phyloP scores from a whole-genome alignment of 257 asterid species.

The Jacaranda copaia region DNA sequence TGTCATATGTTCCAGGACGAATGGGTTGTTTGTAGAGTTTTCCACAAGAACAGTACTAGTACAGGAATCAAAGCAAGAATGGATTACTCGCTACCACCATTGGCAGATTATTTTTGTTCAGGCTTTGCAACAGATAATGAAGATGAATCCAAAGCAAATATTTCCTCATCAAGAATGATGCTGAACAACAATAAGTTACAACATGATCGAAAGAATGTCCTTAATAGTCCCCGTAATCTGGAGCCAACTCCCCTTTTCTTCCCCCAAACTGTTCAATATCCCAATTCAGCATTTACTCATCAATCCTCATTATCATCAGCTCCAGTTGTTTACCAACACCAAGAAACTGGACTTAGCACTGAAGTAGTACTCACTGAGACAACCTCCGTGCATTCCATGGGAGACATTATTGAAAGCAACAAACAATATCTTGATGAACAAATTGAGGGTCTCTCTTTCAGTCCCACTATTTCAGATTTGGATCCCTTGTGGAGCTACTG shows the following conservation, averaged over 20 bases:
- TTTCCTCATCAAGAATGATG: slow-evolving; percentile 33
- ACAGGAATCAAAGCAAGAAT: slow-evolving; percentile 43
- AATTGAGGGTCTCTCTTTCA: slow-evolving; percentile 43
- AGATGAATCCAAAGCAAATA: slow-evolving; percentile 30
- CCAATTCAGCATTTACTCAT: slow-evolving; percentile 24
- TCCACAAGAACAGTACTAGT: slow-evolving; percentile 54
- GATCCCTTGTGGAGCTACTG: slow-evolving; percentile 51
- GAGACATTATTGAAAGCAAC: slow-evolving; percentile 33
- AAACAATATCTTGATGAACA: slow-evolving; percentile 48
- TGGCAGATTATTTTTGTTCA: slow-evolving; percentile 44
- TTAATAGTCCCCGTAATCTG: not conserved
- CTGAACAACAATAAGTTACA: slow-evolving; percentile 25
- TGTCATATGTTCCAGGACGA: slow-evolving; percentile 67
- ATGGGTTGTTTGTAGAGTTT: slow-evolving; percentile 74
- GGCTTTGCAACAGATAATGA: slow-evolving; percentile 33
- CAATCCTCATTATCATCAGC: slow-evolving; percentile 28
- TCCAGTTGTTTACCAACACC: slow-evolving; percentile 25
- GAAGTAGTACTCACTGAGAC: slow-evolving; percentile 51
- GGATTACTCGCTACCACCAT: slow-evolving; percentile 62
- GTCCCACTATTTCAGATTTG: slow-evolving; percentile 53
- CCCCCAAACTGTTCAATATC: slow-evolving; percentile 42
- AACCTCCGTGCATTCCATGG: slow-evolving; percentile 41
- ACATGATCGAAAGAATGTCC: slow-evolving; percentile 37
- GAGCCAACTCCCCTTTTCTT: too few species aligned
- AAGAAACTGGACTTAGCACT: slow-evolving; percentile 48